Evolutionary conservation across 495 filamentous ascomycete species (phyloP).

Genomic region (Thozetella sp.): DNA sequence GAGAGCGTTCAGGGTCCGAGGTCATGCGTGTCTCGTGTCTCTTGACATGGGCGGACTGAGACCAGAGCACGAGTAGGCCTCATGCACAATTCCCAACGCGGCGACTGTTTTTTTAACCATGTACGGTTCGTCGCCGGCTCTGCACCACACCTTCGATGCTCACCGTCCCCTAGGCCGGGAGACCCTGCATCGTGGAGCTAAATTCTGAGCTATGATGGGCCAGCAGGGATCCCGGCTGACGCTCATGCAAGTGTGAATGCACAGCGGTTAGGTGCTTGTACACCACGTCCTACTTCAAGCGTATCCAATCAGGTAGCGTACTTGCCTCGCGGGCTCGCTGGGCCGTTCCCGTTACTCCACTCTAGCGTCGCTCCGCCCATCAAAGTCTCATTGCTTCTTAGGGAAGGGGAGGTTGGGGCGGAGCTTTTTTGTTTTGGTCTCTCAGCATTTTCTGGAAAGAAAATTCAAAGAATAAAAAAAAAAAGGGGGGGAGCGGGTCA

Average conservation of each 20-base stretch:
- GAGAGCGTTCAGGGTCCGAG: no score
- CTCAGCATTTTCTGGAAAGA: no score
- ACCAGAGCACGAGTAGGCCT: not conserved
- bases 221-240: slow-evolving; percentile 29
- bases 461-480: no score
- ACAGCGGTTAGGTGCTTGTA: slow-evolving; percentile 42
- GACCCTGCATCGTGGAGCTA: slow-evolving; percentile 16
- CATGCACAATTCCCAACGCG: not conserved
- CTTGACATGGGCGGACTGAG: slow-evolving; percentile 5
- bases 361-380: no score
- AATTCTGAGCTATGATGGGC: slow-evolving; percentile 16
- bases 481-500: no score
- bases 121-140: not conserved
- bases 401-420: not conserved
- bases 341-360: not conserved
- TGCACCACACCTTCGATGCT: slow-evolving; percentile 2
- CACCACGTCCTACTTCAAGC: slow-evolving; percentile 14
- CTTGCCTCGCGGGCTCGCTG: slow-evolving; percentile 9
- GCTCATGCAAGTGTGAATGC: slow-evolving; percentile 34
- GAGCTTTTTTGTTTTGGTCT: not conserved
- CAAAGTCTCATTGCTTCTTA: no score
- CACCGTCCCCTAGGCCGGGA: slow-evolving; percentile 6
- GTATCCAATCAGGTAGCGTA: slow-evolving; percentile 21
- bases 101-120: not conserved
- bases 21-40: slow-evolving; percentile 5